phyloP scores from a whole-genome alignment of 2,329 filamentous ascomycete species.

The Hypomyces perniciosus region DNA sequence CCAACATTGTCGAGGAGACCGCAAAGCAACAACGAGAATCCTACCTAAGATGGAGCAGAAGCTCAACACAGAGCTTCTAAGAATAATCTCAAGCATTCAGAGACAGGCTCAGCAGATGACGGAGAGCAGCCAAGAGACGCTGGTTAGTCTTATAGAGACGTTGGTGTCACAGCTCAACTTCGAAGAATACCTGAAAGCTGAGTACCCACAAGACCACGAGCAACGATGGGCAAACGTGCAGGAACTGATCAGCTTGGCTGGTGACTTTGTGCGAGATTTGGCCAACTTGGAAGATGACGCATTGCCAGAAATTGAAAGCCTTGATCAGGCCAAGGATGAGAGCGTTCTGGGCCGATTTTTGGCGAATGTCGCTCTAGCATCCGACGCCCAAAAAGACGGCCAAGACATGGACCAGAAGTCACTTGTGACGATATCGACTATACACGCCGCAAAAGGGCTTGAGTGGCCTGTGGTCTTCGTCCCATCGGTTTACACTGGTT shows the following conservation, averaged over 20 bases:
- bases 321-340: conserved; percentile 62
- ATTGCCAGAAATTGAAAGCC: conserved; percentile 62
- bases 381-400: conserved; percentile 64
- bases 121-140: conserved; percentile 22
- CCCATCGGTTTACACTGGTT: conserved; percentile 81
- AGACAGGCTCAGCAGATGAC: conserved; percentile 24
- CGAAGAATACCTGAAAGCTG: conserved; percentile 64
- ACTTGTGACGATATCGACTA: conserved; percentile 86
- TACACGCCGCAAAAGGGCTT: conserved; percentile 90
- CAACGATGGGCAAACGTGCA: conserved; percentile 82
- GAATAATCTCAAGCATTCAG: conserved; percentile 32
- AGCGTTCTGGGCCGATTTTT: conserved; percentile 68
- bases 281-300: conserved; percentile 44
- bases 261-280: conserved; percentile 55
- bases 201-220: conserved; percentile 69
- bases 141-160: conserved; percentile 46
- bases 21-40: conserved; percentile 43
- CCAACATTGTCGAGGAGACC: conserved; percentile 46
- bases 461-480: conserved; percentile 97
- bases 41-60: conserved; percentile 47
- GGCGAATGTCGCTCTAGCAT: conserved; percentile 83
- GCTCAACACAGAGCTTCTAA: conserved; percentile 45
- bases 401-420: conserved; percentile 50
- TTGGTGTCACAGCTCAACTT: conserved; percentile 63
- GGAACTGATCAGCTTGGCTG: conserved; percentile 75